Evolutionary conservation across 176 grass and related monocot species (phyloP).

Genomic region (Oryza meyeriana): DNA sequence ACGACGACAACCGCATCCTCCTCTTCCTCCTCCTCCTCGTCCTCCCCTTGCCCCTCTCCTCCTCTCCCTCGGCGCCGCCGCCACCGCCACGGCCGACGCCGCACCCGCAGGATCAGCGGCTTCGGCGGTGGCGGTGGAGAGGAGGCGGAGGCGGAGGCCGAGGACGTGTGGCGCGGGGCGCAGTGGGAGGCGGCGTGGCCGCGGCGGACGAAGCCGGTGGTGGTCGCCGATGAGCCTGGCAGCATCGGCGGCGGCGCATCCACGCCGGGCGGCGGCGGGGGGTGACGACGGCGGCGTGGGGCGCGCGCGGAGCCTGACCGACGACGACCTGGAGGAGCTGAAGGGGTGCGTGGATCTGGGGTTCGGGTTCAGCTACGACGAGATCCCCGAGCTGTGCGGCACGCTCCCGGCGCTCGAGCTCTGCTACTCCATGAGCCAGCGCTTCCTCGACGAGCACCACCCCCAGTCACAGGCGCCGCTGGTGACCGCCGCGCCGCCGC

Average conservation of each 20-base stretch:
- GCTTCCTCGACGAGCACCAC: slow-evolving; percentile 21
- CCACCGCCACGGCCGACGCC: not conserved
- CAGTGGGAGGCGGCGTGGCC: slow-evolving; percentile 47
- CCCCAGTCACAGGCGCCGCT: not conserved
- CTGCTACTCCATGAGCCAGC: slow-evolving; percentile 48
- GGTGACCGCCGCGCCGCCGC: too few relatives aligned
- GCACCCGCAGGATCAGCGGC: not conserved
- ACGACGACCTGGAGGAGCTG: slow-evolving; percentile 52
- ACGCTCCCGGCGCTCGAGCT: slow-evolving; percentile 46
- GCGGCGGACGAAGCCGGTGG: not conserved
- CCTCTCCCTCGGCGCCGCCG: not conserved
- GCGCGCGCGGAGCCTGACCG: slow-evolving; percentile 34
- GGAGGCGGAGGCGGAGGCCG: not conserved
- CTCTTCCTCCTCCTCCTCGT: not conserved
- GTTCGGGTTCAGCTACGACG: slow-evolving; percentile 50
- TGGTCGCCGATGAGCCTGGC: not conserved
- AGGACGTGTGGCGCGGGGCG: slow-evolving; percentile 42
- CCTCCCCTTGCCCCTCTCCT: not conserved
- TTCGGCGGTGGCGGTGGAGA: rapidly evolving
- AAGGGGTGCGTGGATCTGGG: slow-evolving; percentile 41
- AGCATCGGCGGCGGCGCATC: not conserved
- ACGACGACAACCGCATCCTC: not conserved
- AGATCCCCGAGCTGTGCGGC: slow-evolving; percentile 39
- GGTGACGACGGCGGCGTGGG: not conserved
- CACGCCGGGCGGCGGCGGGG: not conserved